Evolutionary conservation across 306 rosid genomes (phyloP).

Genomic region (Castanospermum australe): DNA sequence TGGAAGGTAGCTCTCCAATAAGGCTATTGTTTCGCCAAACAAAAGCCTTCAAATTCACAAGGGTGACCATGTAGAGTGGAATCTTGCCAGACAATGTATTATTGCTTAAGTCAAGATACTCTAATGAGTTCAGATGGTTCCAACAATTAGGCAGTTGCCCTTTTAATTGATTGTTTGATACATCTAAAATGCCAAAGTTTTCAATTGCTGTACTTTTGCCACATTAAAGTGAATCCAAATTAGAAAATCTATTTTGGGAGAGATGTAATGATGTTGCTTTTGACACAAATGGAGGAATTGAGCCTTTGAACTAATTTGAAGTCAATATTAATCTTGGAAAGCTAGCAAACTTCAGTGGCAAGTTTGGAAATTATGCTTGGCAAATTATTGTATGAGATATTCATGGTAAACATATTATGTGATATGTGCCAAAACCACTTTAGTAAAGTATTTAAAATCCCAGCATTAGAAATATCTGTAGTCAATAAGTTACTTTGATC

Average conservation of each 20-base stretch:
- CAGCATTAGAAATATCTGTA: background rate
- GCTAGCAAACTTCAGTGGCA: background rate
- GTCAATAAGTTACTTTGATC: too few relatives aligned
- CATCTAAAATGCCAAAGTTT: background rate
- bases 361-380: background rate
- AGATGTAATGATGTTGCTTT: background rate
- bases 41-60: too few relatives aligned
- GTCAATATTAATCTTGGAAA: accelerated
- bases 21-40: too few relatives aligned
- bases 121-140: too few relatives aligned
- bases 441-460: background rate
- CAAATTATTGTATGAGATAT: background rate
- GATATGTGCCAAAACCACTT: background rate
- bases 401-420: too few relatives aligned
- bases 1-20: background rate
- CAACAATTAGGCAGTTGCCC: too few relatives aligned
- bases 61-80: too few relatives aligned
- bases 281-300: background rate
- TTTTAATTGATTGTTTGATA: too few relatives aligned
- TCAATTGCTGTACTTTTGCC: background rate
- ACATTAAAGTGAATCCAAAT: background rate
- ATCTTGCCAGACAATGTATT: too few relatives aligned
- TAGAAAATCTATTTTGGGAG: background rate
- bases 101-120: too few relatives aligned
- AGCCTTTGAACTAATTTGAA: background rate